These are phyloP conservation scores for Medicago arabica DNA, from an alignment of 306 rosid genomes.

Conservation along the genomic window DNA sequence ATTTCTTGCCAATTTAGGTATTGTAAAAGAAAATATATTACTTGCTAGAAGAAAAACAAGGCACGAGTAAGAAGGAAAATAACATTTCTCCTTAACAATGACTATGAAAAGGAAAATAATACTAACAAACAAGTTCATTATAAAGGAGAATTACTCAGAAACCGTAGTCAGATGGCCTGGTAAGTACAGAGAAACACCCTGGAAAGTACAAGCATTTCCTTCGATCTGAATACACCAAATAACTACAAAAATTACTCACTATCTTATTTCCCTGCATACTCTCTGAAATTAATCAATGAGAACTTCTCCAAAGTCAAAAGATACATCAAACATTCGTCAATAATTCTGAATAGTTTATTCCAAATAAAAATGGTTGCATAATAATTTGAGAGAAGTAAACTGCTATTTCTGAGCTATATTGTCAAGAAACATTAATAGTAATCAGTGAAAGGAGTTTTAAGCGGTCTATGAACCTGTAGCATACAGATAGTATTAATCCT, in stretches of 20 bases:
- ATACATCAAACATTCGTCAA: background rate
- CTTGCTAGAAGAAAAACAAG: conserved; percentile 19
- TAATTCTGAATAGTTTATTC: conserved; percentile 20
- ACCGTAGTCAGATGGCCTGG: conserved; percentile 19
- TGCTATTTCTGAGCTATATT: conserved; percentile 27
- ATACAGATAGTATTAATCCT: conserved; percentile 9
- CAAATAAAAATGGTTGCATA: conserved; percentile 26
- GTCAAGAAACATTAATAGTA: conserved; percentile 15
- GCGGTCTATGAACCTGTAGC: conserved; percentile 5
- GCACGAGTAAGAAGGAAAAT: conserved; percentile 28
- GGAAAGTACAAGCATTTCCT: conserved; percentile 21
- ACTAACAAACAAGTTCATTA: conserved; percentile 14
- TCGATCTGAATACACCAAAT: conserved; percentile 22
- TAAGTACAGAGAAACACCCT: conserved; percentile 6
- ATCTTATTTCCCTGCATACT: background rate
- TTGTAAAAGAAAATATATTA: conserved; percentile 19
- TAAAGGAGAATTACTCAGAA: conserved; percentile 11
- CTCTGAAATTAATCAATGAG: conserved; percentile 22
- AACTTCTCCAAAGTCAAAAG: conserved; percentile 22
- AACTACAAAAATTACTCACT: background rate
- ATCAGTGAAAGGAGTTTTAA: conserved; percentile 24
- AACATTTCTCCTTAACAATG: conserved; percentile 12
- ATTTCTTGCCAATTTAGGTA: conserved; percentile 24
- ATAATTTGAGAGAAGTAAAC: conserved; percentile 12
- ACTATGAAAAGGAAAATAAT: background rate